Conservation (phyloP, 1,284 basidiomycete species). For the Afroboletus lepidellus region DNA sequence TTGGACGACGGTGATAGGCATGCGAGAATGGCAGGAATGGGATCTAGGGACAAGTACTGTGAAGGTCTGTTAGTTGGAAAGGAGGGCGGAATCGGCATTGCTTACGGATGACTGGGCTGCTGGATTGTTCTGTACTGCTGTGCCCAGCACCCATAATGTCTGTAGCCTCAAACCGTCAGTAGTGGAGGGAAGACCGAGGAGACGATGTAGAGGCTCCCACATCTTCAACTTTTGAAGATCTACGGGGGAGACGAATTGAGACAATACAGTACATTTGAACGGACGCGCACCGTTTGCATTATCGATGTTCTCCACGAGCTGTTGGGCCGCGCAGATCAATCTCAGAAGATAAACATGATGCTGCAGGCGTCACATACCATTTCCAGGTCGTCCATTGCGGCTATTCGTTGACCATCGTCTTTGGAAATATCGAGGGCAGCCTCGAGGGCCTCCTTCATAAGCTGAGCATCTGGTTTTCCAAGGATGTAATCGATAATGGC, state of each 20-base stretch:
- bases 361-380: slow-evolving; percentile 60
- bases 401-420: slow-evolving; percentile 65
- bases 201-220: slow-evolving; percentile 78
- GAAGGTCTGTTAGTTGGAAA: slow-evolving; percentile 1
- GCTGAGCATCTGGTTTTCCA: slow-evolving; percentile 79
- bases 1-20: slow-evolving; percentile 56
- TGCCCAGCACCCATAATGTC: slow-evolving; percentile 90
- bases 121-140: slow-evolving; percentile 94
- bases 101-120: slow-evolving; percentile 83
- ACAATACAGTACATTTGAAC: neutral
- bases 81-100: slow-evolving; percentile 13
- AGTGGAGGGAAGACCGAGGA: slow-evolving; percentile 57
- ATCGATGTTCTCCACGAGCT: slow-evolving; percentile 93
- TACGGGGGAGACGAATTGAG: slow-evolving; percentile 32
- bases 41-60: slow-evolving; percentile 73
- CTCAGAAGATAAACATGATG: neutral
- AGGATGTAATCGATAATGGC: slow-evolving; percentile 85
- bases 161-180: slow-evolving; percentile 68
- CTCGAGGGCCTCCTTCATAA: slow-evolving; percentile 86
- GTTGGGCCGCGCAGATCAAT: slow-evolving; percentile 2
- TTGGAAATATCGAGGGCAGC: slow-evolving; percentile 65
- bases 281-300: slow-evolving; percentile 81
- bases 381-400: slow-evolving; percentile 92
- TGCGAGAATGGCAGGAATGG: slow-evolving; percentile 64
- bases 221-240: slow-evolving; percentile 83